Conservation (phyloP, 495 filamentous ascomycete genomes). For the Tuber brumale region DNA sequence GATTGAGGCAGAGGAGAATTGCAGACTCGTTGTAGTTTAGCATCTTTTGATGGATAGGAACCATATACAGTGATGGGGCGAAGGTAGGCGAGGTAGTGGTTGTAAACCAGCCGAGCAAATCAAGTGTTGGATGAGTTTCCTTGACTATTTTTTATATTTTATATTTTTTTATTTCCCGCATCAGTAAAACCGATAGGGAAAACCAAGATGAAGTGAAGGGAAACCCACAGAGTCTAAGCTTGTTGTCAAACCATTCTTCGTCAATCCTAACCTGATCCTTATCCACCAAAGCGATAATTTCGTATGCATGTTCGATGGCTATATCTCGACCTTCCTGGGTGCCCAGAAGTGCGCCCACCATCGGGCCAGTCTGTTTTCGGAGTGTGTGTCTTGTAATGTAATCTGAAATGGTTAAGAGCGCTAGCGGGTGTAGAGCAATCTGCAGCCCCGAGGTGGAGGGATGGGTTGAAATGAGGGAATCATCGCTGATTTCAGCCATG, state of each 20-base stretch:
- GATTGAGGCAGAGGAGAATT: slow-evolving; percentile 83
- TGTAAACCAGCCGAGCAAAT: slow-evolving; percentile 95
- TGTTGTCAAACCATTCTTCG: slow-evolving; percentile 65
- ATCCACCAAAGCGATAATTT: slow-evolving; percentile 54
- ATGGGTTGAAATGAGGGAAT: slow-evolving; percentile 53
- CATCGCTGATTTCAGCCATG: background rate
- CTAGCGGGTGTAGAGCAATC: slow-evolving; percentile 84
- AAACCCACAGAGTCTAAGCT: slow-evolving; percentile 74
- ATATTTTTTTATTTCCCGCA: background rate
- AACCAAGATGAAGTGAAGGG: background rate
- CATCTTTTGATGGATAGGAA: slow-evolving; percentile 71
- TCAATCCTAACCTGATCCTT: slow-evolving; percentile 54
- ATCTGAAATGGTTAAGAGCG: slow-evolving; percentile 93
- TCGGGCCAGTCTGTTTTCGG: slow-evolving; percentile 62
- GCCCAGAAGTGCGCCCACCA: slow-evolving; percentile 81
- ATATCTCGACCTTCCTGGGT: slow-evolving; percentile 85
- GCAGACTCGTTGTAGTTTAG: slow-evolving; percentile 74
- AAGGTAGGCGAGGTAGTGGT: slow-evolving; percentile 55
- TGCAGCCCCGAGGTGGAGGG: slow-evolving; percentile 71
- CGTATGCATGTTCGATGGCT: slow-evolving; percentile 87
- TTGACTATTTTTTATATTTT: slow-evolving; percentile 53
- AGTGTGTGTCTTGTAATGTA: slow-evolving; percentile 86
- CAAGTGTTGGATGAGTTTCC: slow-evolving; percentile 77
- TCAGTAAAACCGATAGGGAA: background rate
- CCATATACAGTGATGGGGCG: slow-evolving; percentile 59